Base-by-base conservation (phyloP, 495 filamentous ascomycete species). In the Penicillium macrosclerotiorum region DNA sequence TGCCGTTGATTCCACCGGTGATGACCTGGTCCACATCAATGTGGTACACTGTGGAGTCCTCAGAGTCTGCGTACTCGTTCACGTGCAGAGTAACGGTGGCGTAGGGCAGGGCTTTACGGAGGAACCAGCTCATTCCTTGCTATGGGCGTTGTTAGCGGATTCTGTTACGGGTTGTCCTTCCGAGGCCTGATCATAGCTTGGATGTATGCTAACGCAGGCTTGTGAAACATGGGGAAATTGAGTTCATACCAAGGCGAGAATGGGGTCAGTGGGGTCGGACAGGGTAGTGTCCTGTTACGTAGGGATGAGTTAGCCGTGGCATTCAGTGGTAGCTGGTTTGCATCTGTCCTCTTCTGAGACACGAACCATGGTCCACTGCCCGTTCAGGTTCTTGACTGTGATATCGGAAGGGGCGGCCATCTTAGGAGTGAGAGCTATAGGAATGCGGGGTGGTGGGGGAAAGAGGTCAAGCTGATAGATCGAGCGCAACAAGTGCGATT, bases 371-470 rank as follows among this genome's bases (percentile, higher is more conserved):
- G 76, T 60, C 83, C 86, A 96, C 59, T 79, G 78, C 18, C 91
- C 91, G 55, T 67, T 81, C 56, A 96, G 76, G 63, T 90, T 76
- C 45, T 78, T 80, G 44, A 90, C 77, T 11, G 80, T 92, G 64
- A 82, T 77, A 46, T 78, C 72, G 45, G 78, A 64, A 30, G 91
- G 91, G 42, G 90, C 87, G 52, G 91, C 90, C 91, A 96, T 96
- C 49, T 47, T 83, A n/a, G 69, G 40, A 46, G 36, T 43, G 48
- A 47, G 39, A 51, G 51, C 34, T 31, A 9, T 45, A 30, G 33
- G 24, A 60, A 49, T 41, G 44, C 47, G 45, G 46, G 47, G 46
- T 32, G 33, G 36, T 46, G 47, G 39, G 45, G 51, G 16, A 41
- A 18, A 19, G 26, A 34, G 16, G 33, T 13, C 25, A 25, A 18